These are phyloP conservation scores for Phytopythium vexans DNA, from an alignment of 352 stramenopile genomes.

Conservation along the genomic window DNA sequence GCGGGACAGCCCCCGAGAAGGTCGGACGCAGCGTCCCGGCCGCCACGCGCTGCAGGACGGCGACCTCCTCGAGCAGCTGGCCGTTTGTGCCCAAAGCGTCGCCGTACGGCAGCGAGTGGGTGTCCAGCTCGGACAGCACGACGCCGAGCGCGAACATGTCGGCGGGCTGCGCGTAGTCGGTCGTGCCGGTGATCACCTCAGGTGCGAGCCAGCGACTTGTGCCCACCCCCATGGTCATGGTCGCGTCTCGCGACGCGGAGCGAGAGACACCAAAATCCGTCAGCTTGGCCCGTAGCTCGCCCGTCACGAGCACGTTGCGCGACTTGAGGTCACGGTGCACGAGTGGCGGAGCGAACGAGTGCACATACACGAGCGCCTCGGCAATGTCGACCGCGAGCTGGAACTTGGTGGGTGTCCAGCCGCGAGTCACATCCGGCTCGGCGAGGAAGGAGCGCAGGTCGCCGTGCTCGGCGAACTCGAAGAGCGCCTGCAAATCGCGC, in stretches of 20 bases:
- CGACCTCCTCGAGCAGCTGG: conserved; percentile 29
- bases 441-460: conserved; percentile 36
- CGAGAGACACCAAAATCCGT: conserved; percentile 26
- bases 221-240: conserved; percentile 40
- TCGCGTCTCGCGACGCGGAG: conserved; percentile 17
- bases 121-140: conserved; percentile 59
- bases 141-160: conserved; percentile 62
- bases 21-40: conserved; percentile 11
- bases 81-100: conserved; percentile 15
- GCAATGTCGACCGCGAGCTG: conserved; percentile 32
- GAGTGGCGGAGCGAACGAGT: conserved; percentile 23
- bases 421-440: conserved; percentile 5
- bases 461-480: conserved; percentile 52
- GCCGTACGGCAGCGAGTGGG: conserved; percentile 43
- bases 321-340: conserved; percentile 39
- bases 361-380: conserved; percentile 39
- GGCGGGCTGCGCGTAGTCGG: conserved; percentile 42
- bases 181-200: conserved; percentile 55
- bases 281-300: conserved; percentile 23
- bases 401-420: conserved; percentile 26
- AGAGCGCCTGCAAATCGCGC: conserved; percentile 36
- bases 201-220: conserved; percentile 61
- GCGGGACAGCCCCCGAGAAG: background rate
- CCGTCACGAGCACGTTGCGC: conserved; percentile 25
- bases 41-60: conserved; percentile 32